Evolutionary conservation across 805 yeast species (phyloP).

Genomic region (Ogataea haglerorum): DNA sequence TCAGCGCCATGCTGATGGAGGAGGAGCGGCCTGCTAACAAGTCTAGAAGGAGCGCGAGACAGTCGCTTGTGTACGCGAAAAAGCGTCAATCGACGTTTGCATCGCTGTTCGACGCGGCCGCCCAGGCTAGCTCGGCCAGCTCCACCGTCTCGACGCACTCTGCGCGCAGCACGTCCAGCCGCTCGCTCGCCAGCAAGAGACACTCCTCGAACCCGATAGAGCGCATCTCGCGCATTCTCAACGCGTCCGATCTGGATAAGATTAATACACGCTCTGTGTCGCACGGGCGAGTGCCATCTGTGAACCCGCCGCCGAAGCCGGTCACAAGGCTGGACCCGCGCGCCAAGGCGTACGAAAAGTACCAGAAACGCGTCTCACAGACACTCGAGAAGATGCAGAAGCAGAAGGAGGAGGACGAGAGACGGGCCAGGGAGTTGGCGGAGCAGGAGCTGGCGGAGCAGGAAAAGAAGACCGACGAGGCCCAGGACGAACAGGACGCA

Average conservation of each 20-base stretch:
- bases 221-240: constrained; percentile 38
- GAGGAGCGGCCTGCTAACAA: constrained; percentile 11
- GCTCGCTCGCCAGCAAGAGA: constrained; percentile 20
- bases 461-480: constrained; percentile 28
- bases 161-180: constrained; percentile 15
- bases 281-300: constrained; percentile 20
- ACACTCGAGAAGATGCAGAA: constrained; percentile 36
- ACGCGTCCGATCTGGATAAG: constrained; percentile 42
- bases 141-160: not conserved
- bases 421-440: constrained; percentile 30
- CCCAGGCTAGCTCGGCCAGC: not conserved
- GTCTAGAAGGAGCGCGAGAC: constrained; percentile 15
- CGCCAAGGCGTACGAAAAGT: constrained; percentile 47
- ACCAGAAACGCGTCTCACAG: constrained; percentile 41
- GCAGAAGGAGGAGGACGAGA: constrained; percentile 27
- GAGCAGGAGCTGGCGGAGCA: constrained; percentile 32
- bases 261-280: constrained; percentile 47
- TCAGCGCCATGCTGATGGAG: constrained; percentile 44
- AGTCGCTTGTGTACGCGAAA: constrained; percentile 20
- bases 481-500: constrained; percentile 7
- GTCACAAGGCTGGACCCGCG: constrained; percentile 56
- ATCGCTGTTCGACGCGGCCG: constrained; percentile 15
- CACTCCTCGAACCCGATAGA: constrained; percentile 32
- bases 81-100: constrained; percentile 24
- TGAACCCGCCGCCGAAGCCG: constrained; percentile 48